Base-by-base conservation (phyloP, 139 green algal species). In the Ostreobium quekettii region DNA sequence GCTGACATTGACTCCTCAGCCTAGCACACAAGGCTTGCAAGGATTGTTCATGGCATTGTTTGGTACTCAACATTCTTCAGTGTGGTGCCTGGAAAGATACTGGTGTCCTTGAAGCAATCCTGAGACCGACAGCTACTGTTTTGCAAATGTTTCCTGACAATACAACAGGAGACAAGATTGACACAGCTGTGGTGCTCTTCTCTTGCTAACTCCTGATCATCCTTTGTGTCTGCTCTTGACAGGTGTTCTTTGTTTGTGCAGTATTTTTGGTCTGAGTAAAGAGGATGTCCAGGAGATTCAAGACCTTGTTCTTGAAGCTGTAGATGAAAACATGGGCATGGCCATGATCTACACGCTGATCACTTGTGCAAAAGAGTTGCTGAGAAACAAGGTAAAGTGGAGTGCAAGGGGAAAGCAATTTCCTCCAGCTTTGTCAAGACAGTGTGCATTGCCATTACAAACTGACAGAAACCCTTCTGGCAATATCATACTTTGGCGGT, bases 321-420 rank as follows among this genome's bases (percentile, higher is more conserved):
- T 62, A 6, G 60, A 85, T 36, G 78, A 74, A 4, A 93, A 86
- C 66, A n/a, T 90, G 48, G 87, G 87, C 53, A 91, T 91, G 85
- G 66, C 87, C 31, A 91, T 91, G 84, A 79, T 93, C 49, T 93
- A 86, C 66, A 84, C 80, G 1, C 65, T 96, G 6, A 76, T 93
- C 1, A 75, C 66, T 32, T 74, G 74, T 39, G 83, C 82, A n/a
- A 82, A 86, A 73, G 86, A 92, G 61, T 92, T 82, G 86, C 67
- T 92, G 2, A 56, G 73, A 74, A 60, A 67, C 53, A 62, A 53
- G 42, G 56, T 64, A 39, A 28, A 39, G n/a, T n/a, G n/a, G n/a
- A n/a, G n/a, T n/a, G n/a, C n/a, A n/a, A n/a, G n/a, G n/a, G n/a
- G n/a, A n/a, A n/a, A n/a, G n/a, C n/a, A n/a, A n/a, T n/a, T n/a